A percentile compares a stretch with the other conserved stretches of the same genome.
Evolutionary conservation across 2,329 filamentous ascomycete species (phyloP).

Genomic region (Pestalotiopsis sp.): DNA sequence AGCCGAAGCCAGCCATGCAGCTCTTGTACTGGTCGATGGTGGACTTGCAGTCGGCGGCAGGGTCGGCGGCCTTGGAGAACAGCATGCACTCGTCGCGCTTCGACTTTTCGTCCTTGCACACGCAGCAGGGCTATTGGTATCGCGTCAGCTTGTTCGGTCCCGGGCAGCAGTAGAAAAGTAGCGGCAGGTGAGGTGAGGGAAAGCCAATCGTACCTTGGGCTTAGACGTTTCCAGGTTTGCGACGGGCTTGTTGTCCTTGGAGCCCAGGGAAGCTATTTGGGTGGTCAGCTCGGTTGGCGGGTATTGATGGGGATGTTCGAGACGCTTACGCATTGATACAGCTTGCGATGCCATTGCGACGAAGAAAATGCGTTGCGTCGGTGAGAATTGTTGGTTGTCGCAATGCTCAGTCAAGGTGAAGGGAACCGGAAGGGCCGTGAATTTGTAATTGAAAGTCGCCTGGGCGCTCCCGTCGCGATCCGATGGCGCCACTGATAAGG

Average conservation of each 20-base stretch:
- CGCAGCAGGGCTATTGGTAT: constrained; percentile 80
- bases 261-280: constrained; percentile 27
- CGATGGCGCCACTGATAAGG: constrained; percentile 9
- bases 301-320: no score
- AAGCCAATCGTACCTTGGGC: constrained; percentile 31
- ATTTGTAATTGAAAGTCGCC: constrained; percentile 10
- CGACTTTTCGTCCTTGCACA: constrained; percentile 94
- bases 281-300: neutral
- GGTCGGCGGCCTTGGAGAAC: constrained; percentile 83
- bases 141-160: neutral
- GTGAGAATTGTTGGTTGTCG: neutral
- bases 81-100: constrained; percentile 98
- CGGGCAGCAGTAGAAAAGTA: neutral
- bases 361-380: neutral
- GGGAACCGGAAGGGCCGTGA: neutral
- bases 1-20: constrained; percentile 94
- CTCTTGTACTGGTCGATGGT: constrained; percentile 83
- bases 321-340: constrained; percentile 12
- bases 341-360: constrained; percentile 13
- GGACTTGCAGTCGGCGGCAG: constrained; percentile 79
- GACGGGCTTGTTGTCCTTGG: constrained; percentile 26
- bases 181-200: neutral
- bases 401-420: neutral
- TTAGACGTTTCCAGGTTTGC: constrained; percentile 27
- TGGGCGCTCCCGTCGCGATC: neutral